A percentile compares a stretch with the other conserved stretches of the same genome.
phyloP scores from a whole-genome alignment of 2,329 filamentous ascomycete genomes.

The Akanthomyces dipterigenus region DNA sequence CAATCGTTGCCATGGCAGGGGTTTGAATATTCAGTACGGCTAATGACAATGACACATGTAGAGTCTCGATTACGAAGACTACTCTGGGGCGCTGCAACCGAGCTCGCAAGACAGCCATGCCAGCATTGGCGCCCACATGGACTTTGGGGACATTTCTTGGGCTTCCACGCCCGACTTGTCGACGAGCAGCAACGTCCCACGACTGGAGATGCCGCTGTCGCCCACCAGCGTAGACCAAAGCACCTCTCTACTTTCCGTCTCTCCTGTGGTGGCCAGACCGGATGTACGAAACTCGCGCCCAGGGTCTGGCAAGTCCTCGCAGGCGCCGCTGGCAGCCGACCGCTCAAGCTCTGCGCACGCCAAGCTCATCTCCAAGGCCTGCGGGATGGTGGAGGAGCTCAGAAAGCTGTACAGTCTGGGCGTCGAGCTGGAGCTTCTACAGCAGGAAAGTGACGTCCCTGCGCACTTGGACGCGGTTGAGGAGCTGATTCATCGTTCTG shows the following conservation, averaged over 20 bases:
- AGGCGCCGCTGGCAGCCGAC: neutral
- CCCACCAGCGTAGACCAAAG: neutral
- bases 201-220: neutral
- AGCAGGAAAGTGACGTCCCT: neutral
- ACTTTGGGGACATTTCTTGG: neutral
- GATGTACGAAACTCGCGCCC: neutral
- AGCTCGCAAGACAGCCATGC: neutral
- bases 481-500: neutral
- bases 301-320: neutral
- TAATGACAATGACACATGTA: neutral
- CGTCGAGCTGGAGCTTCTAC: neutral
- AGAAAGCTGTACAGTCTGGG: neutral
- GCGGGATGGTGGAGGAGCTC: constrained; percentile 1
- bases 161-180: neutral
- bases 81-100: neutral
- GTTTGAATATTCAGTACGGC: neutral
- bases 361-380: neutral
- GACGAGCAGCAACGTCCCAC: neutral
- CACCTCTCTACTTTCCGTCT: neutral
- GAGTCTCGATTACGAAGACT: neutral
- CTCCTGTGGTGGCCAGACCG: neutral
- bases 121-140: neutral
- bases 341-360: neutral
- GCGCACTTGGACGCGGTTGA: neutral
- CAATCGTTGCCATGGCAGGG: no score